Conservation (phyloP, 2,329 filamentous ascomycete genomes). For the Myriosclerotinia curreyana region DNA sequence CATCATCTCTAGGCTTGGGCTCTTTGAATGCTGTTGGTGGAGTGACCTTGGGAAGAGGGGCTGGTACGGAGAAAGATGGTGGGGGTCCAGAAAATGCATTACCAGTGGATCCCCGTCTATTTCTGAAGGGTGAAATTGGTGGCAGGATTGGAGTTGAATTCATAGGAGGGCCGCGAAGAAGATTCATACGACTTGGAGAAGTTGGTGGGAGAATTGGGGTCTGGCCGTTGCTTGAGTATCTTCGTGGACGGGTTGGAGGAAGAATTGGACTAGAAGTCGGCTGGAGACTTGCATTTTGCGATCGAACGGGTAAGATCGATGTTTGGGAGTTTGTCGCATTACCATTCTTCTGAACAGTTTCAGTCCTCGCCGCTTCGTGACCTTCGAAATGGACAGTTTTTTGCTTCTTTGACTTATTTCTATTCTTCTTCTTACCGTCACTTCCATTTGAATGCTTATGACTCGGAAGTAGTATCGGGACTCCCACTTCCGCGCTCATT, state of each 20-base stretch:
- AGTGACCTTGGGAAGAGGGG: not conserved
- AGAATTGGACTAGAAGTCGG: slow-evolving; percentile 4
- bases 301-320: not conserved
- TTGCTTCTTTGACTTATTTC: not conserved
- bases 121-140: slow-evolving; percentile 9
- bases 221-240: not conserved
- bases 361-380: not conserved
- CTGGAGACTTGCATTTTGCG: not conserved
- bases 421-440: not conserved
- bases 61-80: not conserved
- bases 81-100: not conserved
- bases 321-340: not conserved
- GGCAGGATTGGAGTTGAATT: slow-evolving; percentile 9
- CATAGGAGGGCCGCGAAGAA: not conserved
- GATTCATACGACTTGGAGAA: slow-evolving; percentile 3
- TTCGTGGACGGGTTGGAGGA: not conserved
- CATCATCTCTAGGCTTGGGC: slow-evolving; percentile 5
- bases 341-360: not conserved
- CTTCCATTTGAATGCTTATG: not conserved
- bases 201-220: not conserved
- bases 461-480: not conserved
- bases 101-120: slow-evolving; percentile 1
- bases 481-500: slow-evolving; percentile 5
- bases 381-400: slow-evolving; percentile 2
- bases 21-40: not conserved